Conservation (phyloP, 2,329 filamentous ascomycete genomes). For the Didymella arachidicola region DNA sequence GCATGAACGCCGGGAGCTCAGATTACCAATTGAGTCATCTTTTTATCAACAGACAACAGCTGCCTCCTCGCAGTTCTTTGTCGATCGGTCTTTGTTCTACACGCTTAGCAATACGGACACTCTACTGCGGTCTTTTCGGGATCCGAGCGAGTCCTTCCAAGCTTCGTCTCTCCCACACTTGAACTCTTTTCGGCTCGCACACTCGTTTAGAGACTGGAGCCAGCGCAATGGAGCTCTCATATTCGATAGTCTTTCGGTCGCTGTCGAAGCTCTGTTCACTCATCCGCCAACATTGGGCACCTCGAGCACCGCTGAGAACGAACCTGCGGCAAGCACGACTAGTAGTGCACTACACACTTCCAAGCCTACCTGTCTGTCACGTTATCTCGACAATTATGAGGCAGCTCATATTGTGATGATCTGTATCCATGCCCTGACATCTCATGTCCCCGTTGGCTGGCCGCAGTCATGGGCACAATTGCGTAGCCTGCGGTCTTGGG, state of each 20-base stretch:
- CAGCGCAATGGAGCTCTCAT: slow-evolving; percentile 45
- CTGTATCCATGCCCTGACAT: slow-evolving; percentile 52
- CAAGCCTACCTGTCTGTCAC: background rate
- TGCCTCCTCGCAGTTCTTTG: slow-evolving; percentile 30
- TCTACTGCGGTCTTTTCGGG: slow-evolving; percentile 46
- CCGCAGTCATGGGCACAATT: slow-evolving; percentile 48
- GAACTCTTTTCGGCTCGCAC: slow-evolving; percentile 39
- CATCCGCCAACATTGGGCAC: slow-evolving; percentile 44
- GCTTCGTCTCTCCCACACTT: slow-evolving; percentile 48
- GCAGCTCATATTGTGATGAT: slow-evolving; percentile 53
- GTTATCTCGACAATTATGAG: slow-evolving; percentile 45
- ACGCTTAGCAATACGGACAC: slow-evolving; percentile 43
- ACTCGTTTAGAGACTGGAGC: slow-evolving; percentile 48
- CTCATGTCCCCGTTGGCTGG: slow-evolving; percentile 42
- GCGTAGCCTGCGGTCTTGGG: slow-evolving; percentile 49
- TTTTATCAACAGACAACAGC: slow-evolving; percentile 33
- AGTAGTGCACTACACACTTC: background rate
- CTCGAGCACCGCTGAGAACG: slow-evolving; percentile 36
- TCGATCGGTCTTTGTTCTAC: slow-evolving; percentile 48
- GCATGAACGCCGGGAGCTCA: slow-evolving; percentile 22
- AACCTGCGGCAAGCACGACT: slow-evolving; percentile 27
- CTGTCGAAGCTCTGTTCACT: slow-evolving; percentile 44
- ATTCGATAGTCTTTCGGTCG: slow-evolving; percentile 48
- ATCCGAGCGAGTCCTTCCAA: slow-evolving; percentile 31
- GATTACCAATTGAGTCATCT: slow-evolving; percentile 24